Percentiles rank a stretch among this genome's conserved stretches.
phyloP scores from a whole-genome alignment of 352 stramenopile genomes.

The Blastocystis sp. region DNA sequence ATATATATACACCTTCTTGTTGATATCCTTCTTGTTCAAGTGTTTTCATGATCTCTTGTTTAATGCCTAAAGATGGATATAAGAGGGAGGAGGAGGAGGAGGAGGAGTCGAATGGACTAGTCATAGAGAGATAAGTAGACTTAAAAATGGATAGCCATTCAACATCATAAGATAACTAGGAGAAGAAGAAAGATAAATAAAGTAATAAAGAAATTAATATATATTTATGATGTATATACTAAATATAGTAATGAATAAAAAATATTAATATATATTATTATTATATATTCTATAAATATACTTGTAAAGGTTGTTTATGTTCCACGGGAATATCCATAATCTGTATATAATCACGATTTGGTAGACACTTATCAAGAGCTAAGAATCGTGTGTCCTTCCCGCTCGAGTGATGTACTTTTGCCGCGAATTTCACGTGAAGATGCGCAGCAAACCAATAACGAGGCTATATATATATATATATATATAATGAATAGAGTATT shows the following conservation, averaged over 20 bases:
- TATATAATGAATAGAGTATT: no score
- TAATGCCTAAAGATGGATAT: background rate
- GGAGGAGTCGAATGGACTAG: slow-evolving; percentile 48
- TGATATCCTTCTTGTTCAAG: slow-evolving; percentile 48
- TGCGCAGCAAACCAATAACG: slow-evolving; percentile 88
- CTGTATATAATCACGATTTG: slow-evolving; percentile 73
- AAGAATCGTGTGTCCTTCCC: slow-evolving; percentile 65
- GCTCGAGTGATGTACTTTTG: slow-evolving; percentile 60
- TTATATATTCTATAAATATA: slow-evolving; percentile 16
- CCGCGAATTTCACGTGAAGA: slow-evolving; percentile 90
- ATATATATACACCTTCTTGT: slow-evolving; percentile 1
- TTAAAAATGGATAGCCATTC: slow-evolving; percentile 77
- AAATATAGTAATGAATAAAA: slow-evolving; percentile 3
- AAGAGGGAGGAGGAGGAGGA: slow-evolving; percentile 53
- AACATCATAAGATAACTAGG: slow-evolving; percentile 68
- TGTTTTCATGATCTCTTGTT: slow-evolving; percentile 43
- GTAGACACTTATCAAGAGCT: slow-evolving; percentile 96
- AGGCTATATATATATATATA: slow-evolving; percentile 51
- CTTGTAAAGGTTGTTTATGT: background rate
- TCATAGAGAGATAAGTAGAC: slow-evolving; percentile 66
- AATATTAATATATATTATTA: background rate
- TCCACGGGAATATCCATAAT: slow-evolving; percentile 59
- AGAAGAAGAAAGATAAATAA: no score
- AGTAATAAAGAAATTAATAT: slow-evolving; percentile 40
- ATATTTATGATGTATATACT: slow-evolving; percentile 26